Evolutionary conservation across 768 basidiomycete species (phyloP), one percentile per base, ranked within the genome.

Genomic region (Tephrocybe sp.): DNA sequence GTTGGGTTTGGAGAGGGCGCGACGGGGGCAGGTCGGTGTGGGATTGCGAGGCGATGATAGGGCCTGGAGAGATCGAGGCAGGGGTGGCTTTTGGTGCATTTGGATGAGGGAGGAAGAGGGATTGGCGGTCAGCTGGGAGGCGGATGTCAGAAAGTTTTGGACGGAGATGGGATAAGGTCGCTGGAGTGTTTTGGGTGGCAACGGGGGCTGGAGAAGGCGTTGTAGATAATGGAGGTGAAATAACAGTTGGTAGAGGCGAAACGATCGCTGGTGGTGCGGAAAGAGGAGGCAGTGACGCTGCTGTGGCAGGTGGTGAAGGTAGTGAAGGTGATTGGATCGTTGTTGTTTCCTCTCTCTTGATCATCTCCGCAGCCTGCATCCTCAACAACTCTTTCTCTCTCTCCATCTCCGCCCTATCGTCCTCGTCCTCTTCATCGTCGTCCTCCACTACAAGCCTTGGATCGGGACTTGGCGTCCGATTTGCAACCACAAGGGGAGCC

Each of bases 21-120:
- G 38, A 53, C 4, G 55, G 55, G 8, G 54, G 52, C 12, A 62
- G 56, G 5, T 26, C 7, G 7, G 56, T 48, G 33, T 44, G 56
- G 10, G 31, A 30, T 20, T 57, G 59, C 2, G 51, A 45, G 2
- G 47, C 34, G 44, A 80, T 77, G 62, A 82, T 80, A 3, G 83
- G 84, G 0, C 83, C 83, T 1, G 68, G 65, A n/a, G 73, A 69
- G n/a, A 65, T 34, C 17, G 56, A 48, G 13, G 55, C 49, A 0
- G 75, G 72, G 9, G 51, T 52, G 8, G 70, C 56, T 52, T 76
- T 76, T 0, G 75, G 76, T 2, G 76, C 76, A 39, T 73, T 73
- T 1, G 75, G 76, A 51, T 78, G 76, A 0, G 74, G 76, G 0
- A 74, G 60, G 60, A 77, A 78, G 3, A 78, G 53, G 19, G 69